Evolutionary conservation across 2,329 filamentous ascomycete genomes (phyloP), one percentile per base, ranked within the genome.

Genomic region (Pleomassaria siparia): DNA sequence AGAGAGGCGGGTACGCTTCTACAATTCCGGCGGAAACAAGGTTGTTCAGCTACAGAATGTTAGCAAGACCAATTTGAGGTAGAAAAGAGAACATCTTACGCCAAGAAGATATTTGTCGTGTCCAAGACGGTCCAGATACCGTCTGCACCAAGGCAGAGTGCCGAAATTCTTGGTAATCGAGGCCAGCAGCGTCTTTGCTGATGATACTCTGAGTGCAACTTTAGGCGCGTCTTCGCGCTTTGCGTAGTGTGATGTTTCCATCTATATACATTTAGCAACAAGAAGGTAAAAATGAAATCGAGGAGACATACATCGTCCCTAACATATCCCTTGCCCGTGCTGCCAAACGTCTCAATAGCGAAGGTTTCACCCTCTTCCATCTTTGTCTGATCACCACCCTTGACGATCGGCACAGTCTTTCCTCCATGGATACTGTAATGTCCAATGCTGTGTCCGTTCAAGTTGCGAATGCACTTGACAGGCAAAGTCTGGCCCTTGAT

Each of bases 281-380:
- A 3, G 25, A 32, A 22, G 24, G 20, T 36, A 18, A 37, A 22
- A n/a, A 2, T 18, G 28, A 24, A 20, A 22, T 13, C 12, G 21
- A 13, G 28, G 20, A 29, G 33, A 43, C 53, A 25, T 73, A 90
- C 87, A 73, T 96, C 89, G 65, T 96, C 91, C 56, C 84, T 78
- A 47, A 96, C 89, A 66, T 89, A 88, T 56, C 91, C 91, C 68
- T 89, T 91, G 55, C 91, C 92, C 18, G 91, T 96, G 69, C 87
- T 94, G 51, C 91, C 92, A 71, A 96, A 96, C 0, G 91, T 96
- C 76, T 96, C 91, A 60, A 96, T 95, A 55, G 91, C 91, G 71
- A 95, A 97, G 15, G 91, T 86, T 66, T 97, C 91, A 33, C 91
- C 91, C 74, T 96, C 92, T 75, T 96, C 91, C 92, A 97, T 97